Base-by-base conservation (phyloP, 139 green algal species). In the Chlorella vulgaris region DNA sequence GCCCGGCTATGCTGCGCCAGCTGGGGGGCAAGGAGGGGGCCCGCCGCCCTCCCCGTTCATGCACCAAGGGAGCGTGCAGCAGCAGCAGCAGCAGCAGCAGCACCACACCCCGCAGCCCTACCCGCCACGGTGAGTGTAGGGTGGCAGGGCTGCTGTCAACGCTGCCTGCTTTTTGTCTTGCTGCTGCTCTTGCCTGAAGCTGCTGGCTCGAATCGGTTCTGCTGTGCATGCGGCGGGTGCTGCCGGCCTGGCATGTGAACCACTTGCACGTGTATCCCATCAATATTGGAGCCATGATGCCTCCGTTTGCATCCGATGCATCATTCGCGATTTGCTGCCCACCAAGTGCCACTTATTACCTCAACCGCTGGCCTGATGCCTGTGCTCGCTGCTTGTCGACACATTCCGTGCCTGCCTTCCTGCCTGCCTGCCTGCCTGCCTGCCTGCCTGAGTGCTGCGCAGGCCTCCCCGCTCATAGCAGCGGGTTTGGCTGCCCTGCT, bases 31-130 rank as follows among this genome's bases (percentile, higher is more conserved):
- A n/a, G n/a, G n/a, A n/a, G n/a, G n/a, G n/a, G n/a, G n/a, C n/a
- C n/a, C n/a, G n/a, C n/a, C n/a, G 43, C 2, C 10, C 71, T 51
- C 50, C 6, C 31, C 71, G 1, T 78, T 68, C 51, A 50, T 50
- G 50, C 71, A 78, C 50, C 71, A 67, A 31, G 38, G 50, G 28
- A n/a, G 1, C 55, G n/a, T n/a, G n/a, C n/a, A n/a, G n/a, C n/a
- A n/a, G n/a, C 47, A 55, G 66, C 67, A 74, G 67, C 69, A 76
- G 43, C 43, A 76, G 28, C 68, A 58, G 68, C 71, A 78, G 71
- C 71, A 67, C 29, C 50, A 66, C 28, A 4, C 2, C 47, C 33
- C 22, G 51, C 71, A 67, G 71, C 51, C 40, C 35, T 51, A 78
- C 24, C 15, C 8, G 22, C 71, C 71, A 26, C 71, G 71, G 71